Base-by-base conservation (phyloP, 495 filamentous ascomycete genomes). In the Ramalina peruviana region DNA sequence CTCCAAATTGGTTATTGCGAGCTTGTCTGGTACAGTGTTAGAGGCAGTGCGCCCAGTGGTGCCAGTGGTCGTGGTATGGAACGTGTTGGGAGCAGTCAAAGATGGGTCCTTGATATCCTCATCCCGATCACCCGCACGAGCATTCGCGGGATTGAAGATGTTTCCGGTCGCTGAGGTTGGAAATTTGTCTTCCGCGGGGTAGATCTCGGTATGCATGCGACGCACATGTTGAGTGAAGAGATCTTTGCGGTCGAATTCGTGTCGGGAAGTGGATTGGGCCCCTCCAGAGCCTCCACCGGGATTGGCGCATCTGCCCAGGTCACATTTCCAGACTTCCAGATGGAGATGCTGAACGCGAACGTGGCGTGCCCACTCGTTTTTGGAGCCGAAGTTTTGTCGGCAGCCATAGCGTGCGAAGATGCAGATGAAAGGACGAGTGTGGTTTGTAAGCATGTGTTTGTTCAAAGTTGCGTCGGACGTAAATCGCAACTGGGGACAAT, bases 311-410 rank as follows among this genome's bases (percentile, higher is more conserved):
- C 65, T 61, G 37, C 73, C 76, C 21, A 86, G 69, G 48, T 85
- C 75, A 66, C 90, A 97, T 54, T 83, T 74, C 76, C 82, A 97
- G 67, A 83, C 86, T 41, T 79, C 69, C 10, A 88, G 72, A 45
- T 81, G 76, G 33, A 95, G 69, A 61, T 97, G 90, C 60, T 94
- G 83, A 2, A 83, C 83, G 27, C 67, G 67, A 56, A 93, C 80
- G 62, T 97, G 90, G 1, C 90, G 81, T 63, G 96, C 93, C 90
- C 90, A 97, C 62, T 98, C 92, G 58, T 94, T 95, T 63, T 95
- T 95, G 36, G 85, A 88, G 10, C 80, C 81, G 59, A 98, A 96
- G 0, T 79, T 88, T 56, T 84, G 87, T 6, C 62, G 62, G 62
- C 92, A 98, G n/a, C 82, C 85, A 51, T 90, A 93, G 48, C 78